Percentiles rank a stretch among this genome's conserved stretches.
Evolutionary conservation across 202 grass and related monocot genomes (phyloP).

Genomic region (Miscanthus sacchariflorus): DNA sequence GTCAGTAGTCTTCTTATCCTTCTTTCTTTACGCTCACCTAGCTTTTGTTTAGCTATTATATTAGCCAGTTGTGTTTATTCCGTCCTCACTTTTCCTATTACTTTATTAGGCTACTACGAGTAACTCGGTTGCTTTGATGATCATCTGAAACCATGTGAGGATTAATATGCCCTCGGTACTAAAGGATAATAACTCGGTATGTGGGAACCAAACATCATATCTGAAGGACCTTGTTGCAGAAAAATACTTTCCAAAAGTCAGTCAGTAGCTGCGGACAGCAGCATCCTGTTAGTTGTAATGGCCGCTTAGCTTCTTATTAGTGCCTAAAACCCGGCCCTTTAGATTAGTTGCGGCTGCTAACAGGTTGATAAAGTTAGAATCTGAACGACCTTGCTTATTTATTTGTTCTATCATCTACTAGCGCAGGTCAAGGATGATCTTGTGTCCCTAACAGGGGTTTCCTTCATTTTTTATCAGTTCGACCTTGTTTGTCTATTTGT

Average conservation of each 20-base stretch:
- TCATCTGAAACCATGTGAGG: not conserved
- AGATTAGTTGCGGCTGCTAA: slow-evolving; percentile 1
- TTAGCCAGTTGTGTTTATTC: slow-evolving; percentile 5
- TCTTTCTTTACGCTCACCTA: not conserved
- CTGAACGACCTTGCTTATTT: not conserved
- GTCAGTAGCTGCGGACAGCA: not conserved
- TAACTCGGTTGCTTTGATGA: not conserved
- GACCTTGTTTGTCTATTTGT: too few species aligned
- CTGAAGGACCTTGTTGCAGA: not conserved
- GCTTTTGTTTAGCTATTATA: not conserved
- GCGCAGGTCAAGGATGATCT: not conserved
- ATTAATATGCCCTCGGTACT: not conserved
- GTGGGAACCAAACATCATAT: not conserved
- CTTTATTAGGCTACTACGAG: not conserved
- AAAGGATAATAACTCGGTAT: not conserved
- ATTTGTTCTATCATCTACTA: not conserved
- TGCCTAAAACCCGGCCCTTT: not conserved
- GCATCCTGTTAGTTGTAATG: not conserved
- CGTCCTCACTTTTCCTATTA: not conserved
- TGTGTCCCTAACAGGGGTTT: not conserved
- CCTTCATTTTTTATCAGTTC: not conserved
- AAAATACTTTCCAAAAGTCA: not conserved
- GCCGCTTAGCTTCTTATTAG: not conserved
- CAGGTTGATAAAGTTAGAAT: not conserved
- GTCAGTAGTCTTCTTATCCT: slow-evolving; percentile 46